Evolutionary conservation across 768 basidiomycete species (phyloP).

Genomic region (Leucogyrophana mollusca): DNA sequence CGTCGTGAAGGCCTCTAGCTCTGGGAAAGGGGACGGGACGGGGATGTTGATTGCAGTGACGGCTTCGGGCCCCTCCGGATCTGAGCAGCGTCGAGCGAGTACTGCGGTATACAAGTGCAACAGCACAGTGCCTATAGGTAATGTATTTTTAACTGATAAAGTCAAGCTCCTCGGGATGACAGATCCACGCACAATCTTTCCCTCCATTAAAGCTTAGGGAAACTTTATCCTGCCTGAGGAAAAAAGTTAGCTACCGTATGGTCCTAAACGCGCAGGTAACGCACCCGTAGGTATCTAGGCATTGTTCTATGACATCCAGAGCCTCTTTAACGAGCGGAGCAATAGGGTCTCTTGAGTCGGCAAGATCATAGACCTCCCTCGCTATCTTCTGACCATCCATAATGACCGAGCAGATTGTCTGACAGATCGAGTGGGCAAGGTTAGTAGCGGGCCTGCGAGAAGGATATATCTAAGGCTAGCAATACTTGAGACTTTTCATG

Average conservation of each 20-base stretch:
- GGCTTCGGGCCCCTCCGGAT: slow-evolving; percentile 36
- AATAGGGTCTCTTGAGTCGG: slow-evolving; percentile 52
- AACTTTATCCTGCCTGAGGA: slow-evolving; percentile 60
- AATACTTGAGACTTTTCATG: slow-evolving; percentile 11
- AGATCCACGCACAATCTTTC: slow-evolving; percentile 82
- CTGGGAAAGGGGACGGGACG: slow-evolving; percentile 81
- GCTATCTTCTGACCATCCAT: slow-evolving; percentile 57
- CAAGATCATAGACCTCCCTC: slow-evolving; percentile 60
- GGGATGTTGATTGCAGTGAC: slow-evolving; percentile 85
- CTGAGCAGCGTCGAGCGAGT: slow-evolving; percentile 46
- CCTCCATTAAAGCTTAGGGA: slow-evolving; percentile 98
- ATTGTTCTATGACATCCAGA: slow-evolving; percentile 74
- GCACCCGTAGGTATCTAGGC: slow-evolving; percentile 79
- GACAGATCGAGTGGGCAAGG: neutral
- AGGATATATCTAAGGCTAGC: slow-evolving; percentile 4
- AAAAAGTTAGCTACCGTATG: slow-evolving; percentile 6
- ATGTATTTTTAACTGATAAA: slow-evolving; percentile 7
- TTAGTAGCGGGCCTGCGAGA: slow-evolving; percentile 4
- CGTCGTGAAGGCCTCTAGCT: slow-evolving; percentile 82
- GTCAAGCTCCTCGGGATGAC: neutral
- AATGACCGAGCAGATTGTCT: slow-evolving; percentile 6
- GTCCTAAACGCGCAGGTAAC: slow-evolving; percentile 27
- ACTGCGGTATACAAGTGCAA: slow-evolving; percentile 84
- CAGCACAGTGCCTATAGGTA: slow-evolving; percentile 80
- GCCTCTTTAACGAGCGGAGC: slow-evolving; percentile 72